Percentiles rank a stretch among this genome's conserved stretches.
phyloP scores from a whole-genome alignment of 2,329 filamentous ascomycete genomes.

The Cordyceps javanica region DNA sequence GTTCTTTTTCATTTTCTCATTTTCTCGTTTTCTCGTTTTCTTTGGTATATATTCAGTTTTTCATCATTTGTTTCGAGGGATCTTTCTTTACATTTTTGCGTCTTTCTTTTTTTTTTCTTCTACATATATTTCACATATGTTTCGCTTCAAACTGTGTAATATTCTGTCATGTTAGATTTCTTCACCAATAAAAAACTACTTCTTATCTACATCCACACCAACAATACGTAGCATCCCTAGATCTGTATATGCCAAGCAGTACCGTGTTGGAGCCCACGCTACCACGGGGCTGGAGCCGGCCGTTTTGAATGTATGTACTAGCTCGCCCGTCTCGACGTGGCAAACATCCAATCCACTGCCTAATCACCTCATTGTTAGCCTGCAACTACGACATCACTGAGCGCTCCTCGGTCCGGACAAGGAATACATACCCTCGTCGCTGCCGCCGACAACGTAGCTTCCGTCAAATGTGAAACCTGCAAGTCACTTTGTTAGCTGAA shows the following conservation, averaged over 20 bases:
- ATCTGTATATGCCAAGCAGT: slow-evolving; percentile 69
- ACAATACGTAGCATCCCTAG: slow-evolving; percentile 63
- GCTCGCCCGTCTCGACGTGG: slow-evolving; percentile 68
- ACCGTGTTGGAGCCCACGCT: slow-evolving; percentile 69
- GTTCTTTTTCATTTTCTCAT: not conserved
- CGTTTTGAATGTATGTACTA: slow-evolving; percentile 66
- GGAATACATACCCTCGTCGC: slow-evolving; percentile 55
- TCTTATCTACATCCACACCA: slow-evolving; percentile 46
- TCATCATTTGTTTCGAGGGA: not conserved
- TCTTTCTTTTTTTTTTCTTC: not conserved
- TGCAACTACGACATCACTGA: not conserved
- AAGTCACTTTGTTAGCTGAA: not conserved
- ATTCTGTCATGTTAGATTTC: not conserved
- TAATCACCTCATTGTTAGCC: slow-evolving; percentile 21
- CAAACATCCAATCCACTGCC: slow-evolving; percentile 61
- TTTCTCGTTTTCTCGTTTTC: not conserved
- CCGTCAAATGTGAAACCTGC: slow-evolving; percentile 73
- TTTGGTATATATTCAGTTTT: no score
- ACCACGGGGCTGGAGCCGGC: slow-evolving; percentile 58
- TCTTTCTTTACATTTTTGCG: not conserved
- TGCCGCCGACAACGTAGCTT: slow-evolving; percentile 66
- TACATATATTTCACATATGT: not conserved
- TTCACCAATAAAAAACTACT: slow-evolving; percentile 19
- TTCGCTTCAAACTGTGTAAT: not conserved
- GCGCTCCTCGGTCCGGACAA: not conserved